Evolutionary conservation across 805 yeast species (phyloP), one percentile per base, ranked within the genome.

Genomic region (Tetrapisispora namnaoensis): DNA sequence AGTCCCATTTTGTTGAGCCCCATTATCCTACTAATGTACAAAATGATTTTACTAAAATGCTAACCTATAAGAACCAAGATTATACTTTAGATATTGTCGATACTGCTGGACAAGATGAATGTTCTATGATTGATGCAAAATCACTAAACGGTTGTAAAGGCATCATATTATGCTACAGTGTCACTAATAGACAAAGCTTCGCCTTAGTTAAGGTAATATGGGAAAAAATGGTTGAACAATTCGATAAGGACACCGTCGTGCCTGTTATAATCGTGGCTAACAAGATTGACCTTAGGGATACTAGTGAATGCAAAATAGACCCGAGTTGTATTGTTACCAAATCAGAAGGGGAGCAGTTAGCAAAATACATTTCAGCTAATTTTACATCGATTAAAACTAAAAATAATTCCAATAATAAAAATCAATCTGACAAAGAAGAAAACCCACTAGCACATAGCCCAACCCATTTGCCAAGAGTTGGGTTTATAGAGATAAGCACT

Each of bases 21-120:
- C 88, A 89, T 67, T 89, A 87, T 65, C 96, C 96, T 30, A 89
- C 96, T 6, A 86, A 86, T 53, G 95, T 38, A 16, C 44, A 87
- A 63, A 87, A 86, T 66, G 90, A 85, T 66, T 86, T 85, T 66
- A 74, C 80, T 61, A 87, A 85, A 62, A 73, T 75, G 35, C 74
- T 88, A 60, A 74, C 73, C 50, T 78, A 83, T 64, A 78, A 83
- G 52, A 84, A 83, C 52, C 83, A 80, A 56, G 42, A 49, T 47
- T 89, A 84, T 62, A 81, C 82, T 47, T 78, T 90, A 24, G 96
- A 88, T 63, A 85, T 89, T 47, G 70, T 88, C 51, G 97, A 89
- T 61, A 89, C 96, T 0, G 95, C 96, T 0, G 96, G 96, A 8
- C 95, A 87, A 70, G 96, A 88, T 66, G 95, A 88, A 70, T 86